Evolutionary conservation across 1,139 yeast genomes (phyloP), one percentile per base, ranked within the genome.

Genomic region (Kurtzmaniella quercitrusa): DNA sequence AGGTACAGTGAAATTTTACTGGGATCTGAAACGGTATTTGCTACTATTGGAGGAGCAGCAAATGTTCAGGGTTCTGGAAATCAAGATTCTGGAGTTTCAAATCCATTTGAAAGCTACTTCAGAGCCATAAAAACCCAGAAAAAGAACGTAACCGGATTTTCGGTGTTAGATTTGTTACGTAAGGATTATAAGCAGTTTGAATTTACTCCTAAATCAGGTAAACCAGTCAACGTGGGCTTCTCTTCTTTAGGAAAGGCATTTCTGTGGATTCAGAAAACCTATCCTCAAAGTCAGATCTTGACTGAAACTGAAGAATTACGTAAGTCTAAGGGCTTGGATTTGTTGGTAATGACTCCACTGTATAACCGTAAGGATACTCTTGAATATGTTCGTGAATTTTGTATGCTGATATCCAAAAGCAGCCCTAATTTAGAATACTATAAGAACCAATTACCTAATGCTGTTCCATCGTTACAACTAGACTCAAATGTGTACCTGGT

Each of bases 141-240:
- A 60, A 75, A 76, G 47, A 82, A 88, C 55, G 67, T 89, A 41
- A 58, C 62, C 2, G 89, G 88, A 0, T 69, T 90, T 41, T 56
- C 77, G 1, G 64, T 81, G 11, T 56, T 58, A 5, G 95, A 88
- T 43, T 62, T 91, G 14, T 67, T 91, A 40, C 68, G 83, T 39
- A 90, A 89, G 60, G 98, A 91, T 59, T 91, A 86, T 62, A 91
- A 91, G 57, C 83, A 81, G 54, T 90, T 85, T 67, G 66, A 63
- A 3, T 77, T 78, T 47, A 55, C 53, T 1, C 60, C 62, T 11
- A 65, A 63, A 1, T 61, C 62, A 6, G 56, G 57, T 2, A 16
- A 38, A 2, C 18, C 25, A 8, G 52, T 53, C 1, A 61, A 57
- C 8, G 71, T 88, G 27, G 98, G 97, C 0, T 83, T 90, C 54